Base-by-base conservation (phyloP, 805 yeast species). In the Wickerhamomyces strasburgensis region DNA sequence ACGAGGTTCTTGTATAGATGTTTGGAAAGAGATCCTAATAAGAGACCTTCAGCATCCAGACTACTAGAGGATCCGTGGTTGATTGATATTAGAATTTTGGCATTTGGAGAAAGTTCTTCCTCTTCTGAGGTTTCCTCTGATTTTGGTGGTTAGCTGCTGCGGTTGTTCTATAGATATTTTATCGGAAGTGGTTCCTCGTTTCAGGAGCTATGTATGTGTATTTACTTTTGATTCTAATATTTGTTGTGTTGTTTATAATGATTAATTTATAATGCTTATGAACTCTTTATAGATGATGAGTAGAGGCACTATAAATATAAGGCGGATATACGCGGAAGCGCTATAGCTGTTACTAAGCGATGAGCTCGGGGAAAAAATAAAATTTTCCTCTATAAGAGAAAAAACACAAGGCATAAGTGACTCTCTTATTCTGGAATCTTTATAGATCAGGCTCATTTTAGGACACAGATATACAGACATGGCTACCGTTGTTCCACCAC, bases 401-500 rank as follows among this genome's bases (percentile, higher is more conserved):
- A 5, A 5, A 19, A 14, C 5, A 19, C 9, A 10, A 14, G n/a
- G n/a, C n/a, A n/a, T n/a, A n/a, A n/a, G n/a, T n/a, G n/a, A n/a
- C n/a, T n/a, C n/a, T n/a, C n/a, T n/a, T n/a, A n/a, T n/a, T n/a
- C n/a, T n/a, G n/a, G n/a, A n/a, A n/a, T n/a, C n/a, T n/a, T n/a
- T n/a, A n/a, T n/a, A n/a, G n/a, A n/a, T n/a, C n/a, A n/a, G n/a
- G n/a, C n/a, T n/a, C n/a, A n/a, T n/a, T n/a, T n/a, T n/a, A n/a
- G n/a, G n/a, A n/a, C n/a, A n/a, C n/a, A n/a, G n/a, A n/a, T n/a
- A n/a, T n/a, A n/a, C n/a, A 21, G 11, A 25, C 4, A 89, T 90
- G 98, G 93, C 98, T 35, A 93, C 98, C 1, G 68, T 86, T 30
- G 61, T 93, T 32, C 98, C 98, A 18, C 98, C 97, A 28, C 95